Percentiles rank a stretch among this genome's conserved stretches.
phyloP scores from a whole-genome alignment of 139 green algal genomes.

The Chlamydomonas urium region DNA sequence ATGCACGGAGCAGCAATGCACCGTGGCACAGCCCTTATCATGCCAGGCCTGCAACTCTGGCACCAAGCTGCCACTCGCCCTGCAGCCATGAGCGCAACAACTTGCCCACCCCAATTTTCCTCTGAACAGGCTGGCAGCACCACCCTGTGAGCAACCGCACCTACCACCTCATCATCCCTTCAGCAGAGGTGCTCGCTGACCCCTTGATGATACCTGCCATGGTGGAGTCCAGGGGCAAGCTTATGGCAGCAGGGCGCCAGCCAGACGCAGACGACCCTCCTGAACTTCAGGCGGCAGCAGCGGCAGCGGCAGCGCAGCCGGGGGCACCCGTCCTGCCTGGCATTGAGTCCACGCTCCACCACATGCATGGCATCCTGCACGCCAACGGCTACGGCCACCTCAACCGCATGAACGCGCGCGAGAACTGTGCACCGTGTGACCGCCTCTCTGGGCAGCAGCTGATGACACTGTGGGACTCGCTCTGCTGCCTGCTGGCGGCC shows the following conservation, averaged over 20 bases:
- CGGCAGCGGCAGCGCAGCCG: too few species aligned
- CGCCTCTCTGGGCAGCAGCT: slow-evolving; percentile 64
- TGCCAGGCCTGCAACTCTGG: too few species aligned
- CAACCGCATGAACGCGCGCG: slow-evolving; percentile 50
- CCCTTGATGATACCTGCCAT: slow-evolving; percentile 40
- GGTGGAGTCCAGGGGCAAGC: slow-evolving; percentile 35
- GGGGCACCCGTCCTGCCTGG: too few species aligned
- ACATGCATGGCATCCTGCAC: slow-evolving; percentile 91
- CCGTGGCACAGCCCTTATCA: not conserved
- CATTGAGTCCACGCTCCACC: slow-evolving; percentile 73
- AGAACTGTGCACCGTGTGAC: slow-evolving; percentile 45
- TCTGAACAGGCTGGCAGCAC: slow-evolving; percentile 75
- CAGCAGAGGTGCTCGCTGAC: slow-evolving; percentile 43
- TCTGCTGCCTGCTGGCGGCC: slow-evolving; percentile 77
- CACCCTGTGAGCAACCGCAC: slow-evolving; percentile 72
- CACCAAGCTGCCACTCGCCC: too few species aligned
- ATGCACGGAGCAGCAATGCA: not conserved
- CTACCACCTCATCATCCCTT: slow-evolving; percentile 88
- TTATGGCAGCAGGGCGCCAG: slow-evolving; percentile 2
- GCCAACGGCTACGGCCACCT: slow-evolving; percentile 94
- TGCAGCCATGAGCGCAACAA: too few species aligned
- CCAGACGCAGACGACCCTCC: not conserved
- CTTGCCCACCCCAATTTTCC: too few species aligned
- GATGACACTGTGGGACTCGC: slow-evolving; percentile 87
- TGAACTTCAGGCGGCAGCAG: slow-evolving; percentile 32